These are phyloP conservation scores for Daedalea quercina DNA, from an alignment of 768 basidiomycete species.

Conservation along the genomic window DNA sequence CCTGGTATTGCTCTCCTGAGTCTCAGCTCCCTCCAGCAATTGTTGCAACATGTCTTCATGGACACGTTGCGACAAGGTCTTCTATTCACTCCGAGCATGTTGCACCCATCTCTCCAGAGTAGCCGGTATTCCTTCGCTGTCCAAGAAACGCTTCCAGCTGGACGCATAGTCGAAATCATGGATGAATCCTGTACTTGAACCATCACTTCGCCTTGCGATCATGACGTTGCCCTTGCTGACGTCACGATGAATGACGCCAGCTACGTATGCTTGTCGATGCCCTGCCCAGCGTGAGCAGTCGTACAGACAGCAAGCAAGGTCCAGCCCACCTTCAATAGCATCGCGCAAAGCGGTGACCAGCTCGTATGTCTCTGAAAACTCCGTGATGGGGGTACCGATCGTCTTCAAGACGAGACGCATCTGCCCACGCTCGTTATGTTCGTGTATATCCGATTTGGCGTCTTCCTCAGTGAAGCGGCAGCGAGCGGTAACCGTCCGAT, in stretches of 20 bases:
- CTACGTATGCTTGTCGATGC: slow-evolving; percentile 5
- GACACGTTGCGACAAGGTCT: too few relatives aligned
- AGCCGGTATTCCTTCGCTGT: too few relatives aligned
- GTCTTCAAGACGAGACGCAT: slow-evolving; percentile 7
- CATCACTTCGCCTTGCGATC: background rate
- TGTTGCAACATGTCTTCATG: too few relatives aligned
- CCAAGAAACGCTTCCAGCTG: too few relatives aligned
- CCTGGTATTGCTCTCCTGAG: too few relatives aligned
- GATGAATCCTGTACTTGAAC: too few relatives aligned
- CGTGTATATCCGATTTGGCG: too few relatives aligned
- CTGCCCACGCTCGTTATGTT: slow-evolving; percentile 6
- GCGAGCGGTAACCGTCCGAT: slow-evolving; percentile 5
- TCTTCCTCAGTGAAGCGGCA: background rate
- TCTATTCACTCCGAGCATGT: too few relatives aligned
- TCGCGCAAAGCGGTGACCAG: slow-evolving; percentile 8
- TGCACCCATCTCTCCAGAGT: too few relatives aligned
- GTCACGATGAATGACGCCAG: slow-evolving; percentile 13
- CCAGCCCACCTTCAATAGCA: slow-evolving; percentile 6
- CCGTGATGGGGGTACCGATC: slow-evolving; percentile 4
- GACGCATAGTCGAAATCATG: too few relatives aligned
- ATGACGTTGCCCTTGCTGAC: slow-evolving; percentile 16
- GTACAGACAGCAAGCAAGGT: background rate
- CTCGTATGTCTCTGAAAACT: slow-evolving; percentile 5
- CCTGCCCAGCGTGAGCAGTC: background rate
- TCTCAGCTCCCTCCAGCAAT: too few relatives aligned